phyloP scores from a whole-genome alignment of 176 grass and related monocot genomes.

The Alloteropsis semialata region DNA sequence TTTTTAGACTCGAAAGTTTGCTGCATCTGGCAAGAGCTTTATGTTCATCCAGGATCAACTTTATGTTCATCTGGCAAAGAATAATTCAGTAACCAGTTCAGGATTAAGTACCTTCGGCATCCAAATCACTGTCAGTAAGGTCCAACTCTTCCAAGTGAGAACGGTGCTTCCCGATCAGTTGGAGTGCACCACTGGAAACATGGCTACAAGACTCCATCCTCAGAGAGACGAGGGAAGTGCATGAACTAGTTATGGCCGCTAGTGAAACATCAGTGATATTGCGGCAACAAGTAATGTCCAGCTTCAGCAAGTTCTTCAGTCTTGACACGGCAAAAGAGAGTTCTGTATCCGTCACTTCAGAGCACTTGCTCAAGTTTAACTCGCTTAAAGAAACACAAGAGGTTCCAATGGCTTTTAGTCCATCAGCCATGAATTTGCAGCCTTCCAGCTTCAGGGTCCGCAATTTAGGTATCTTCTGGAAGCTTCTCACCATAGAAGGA shows the following conservation, averaged over 20 bases:
- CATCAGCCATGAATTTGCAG: constrained; percentile 55
- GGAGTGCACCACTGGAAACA: constrained; percentile 59
- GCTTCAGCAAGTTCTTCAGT: constrained; percentile 65
- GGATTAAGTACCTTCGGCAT: constrained; percentile 77
- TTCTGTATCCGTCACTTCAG: constrained; percentile 63
- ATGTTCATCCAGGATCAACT: background rate
- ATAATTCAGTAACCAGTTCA: background rate
- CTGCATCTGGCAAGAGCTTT: constrained; percentile 56
- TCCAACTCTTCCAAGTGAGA: constrained; percentile 65
- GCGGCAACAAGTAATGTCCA: constrained; percentile 78
- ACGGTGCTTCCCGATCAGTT: constrained; percentile 61
- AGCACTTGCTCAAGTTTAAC: constrained; percentile 81
- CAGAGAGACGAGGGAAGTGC: constrained; percentile 68
- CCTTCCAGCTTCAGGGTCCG: constrained; percentile 71
- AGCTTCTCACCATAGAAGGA: constrained; percentile 37
- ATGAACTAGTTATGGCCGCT: constrained; percentile 63
- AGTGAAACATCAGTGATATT: constrained; percentile 77
- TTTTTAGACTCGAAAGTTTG: constrained; percentile 71
- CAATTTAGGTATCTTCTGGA: constrained; percentile 48
- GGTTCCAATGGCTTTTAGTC: constrained; percentile 53
- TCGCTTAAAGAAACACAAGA: constrained; percentile 63
- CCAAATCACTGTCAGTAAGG: constrained; percentile 83
- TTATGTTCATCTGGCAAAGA: background rate
- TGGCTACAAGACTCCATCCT: constrained; percentile 82
- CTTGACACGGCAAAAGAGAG: constrained; percentile 57